Base-by-base conservation (phyloP, 1,139 yeast species). In the Pichia sp. region DNA sequence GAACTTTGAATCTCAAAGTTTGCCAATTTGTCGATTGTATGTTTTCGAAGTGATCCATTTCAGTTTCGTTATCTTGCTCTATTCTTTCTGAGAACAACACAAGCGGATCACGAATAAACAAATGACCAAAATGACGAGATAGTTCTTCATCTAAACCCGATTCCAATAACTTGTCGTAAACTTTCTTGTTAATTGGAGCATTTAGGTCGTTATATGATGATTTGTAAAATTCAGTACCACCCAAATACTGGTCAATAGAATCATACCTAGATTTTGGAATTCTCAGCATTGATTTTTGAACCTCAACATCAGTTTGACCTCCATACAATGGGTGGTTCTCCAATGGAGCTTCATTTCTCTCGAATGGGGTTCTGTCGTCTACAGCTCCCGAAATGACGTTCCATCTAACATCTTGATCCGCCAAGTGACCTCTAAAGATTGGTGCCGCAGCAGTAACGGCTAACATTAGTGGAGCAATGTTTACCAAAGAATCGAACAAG, bases 21-120 rank as follows among this genome's bases (percentile, higher is more conserved):
- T 93, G 99, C 99, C 99, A 93, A 69, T 93, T 93, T 8, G 99
- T 95, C 49, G 95, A 87, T 74, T 95, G 99, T 59, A 93, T 84
- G 72, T 95, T 93, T 69, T 93, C 99, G 72, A 93, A 95, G 72
- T 95, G 99, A 66, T 92, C 97, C 55, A 88, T 89, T 48, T 88
- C 90, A 15, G 72, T 71, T 8, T 68, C 65, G 63, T 89, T 87
- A 67, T 90, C 85, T 67, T 88, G 96, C 54, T 84, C 72, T 23
- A 92, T 72, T 55, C 87, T 75, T 72, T 93, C 99, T 60, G 82
- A 79, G 70, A 92, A 93, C n/a, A 95, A 78, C 30, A 93, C 98
- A 52, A 93, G 74, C 3, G 99, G 98, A 69, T 93, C 99, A 58
- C 99, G 81, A 56, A 90, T 85, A 67, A 87, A 95, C 57, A 95